These are phyloP conservation scores for Diaporthe sp. DNA, from an alignment of 2,329 filamentous ascomycete species.

Conservation along the genomic window DNA sequence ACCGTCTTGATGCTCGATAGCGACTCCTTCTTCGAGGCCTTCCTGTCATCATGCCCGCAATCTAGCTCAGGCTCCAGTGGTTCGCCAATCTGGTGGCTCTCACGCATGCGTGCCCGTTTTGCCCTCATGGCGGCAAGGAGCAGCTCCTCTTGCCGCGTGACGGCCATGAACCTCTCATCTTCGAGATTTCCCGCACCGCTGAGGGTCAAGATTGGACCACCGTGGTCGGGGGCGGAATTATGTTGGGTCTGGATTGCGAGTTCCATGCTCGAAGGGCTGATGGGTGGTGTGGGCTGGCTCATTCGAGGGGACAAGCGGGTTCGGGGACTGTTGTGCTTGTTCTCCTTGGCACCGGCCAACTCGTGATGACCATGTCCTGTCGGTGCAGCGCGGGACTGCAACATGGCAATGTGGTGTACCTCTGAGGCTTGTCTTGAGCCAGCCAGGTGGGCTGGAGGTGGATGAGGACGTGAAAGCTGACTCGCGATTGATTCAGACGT, in stretches of 20 bases:
- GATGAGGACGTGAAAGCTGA: constrained; percentile 36
- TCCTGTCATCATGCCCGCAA: not conserved
- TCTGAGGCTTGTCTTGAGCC: constrained; percentile 25
- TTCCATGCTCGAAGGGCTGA: constrained; percentile 66
- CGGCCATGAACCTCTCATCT: constrained; percentile 66
- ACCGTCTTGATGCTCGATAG: constrained; percentile 39
- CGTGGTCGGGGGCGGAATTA: constrained; percentile 39
- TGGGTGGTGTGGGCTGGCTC: constrained; percentile 61
- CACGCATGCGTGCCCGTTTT: constrained; percentile 69
- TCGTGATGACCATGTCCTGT: constrained; percentile 31
- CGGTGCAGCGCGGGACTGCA: constrained; percentile 31
- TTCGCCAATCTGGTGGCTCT: constrained; percentile 48
- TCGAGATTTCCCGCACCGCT: constrained; percentile 42
- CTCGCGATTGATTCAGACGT: constrained; percentile 35
- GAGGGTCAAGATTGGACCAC: constrained; percentile 52
- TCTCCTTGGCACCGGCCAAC: constrained; percentile 13
- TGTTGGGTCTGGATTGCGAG: constrained; percentile 58
- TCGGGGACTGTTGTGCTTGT: constrained; percentile 39
- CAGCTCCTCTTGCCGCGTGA: constrained; percentile 71
- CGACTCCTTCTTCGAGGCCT: constrained; percentile 38
- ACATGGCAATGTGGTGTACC: constrained; percentile 38
- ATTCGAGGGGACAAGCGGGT: constrained; percentile 43
- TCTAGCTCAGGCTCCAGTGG: not conserved
- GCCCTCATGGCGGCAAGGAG: constrained; percentile 68
- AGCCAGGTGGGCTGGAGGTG: not conserved